Base-by-base conservation (phyloP, 345 rosid species). In the Syzygium oleosum region DNA sequence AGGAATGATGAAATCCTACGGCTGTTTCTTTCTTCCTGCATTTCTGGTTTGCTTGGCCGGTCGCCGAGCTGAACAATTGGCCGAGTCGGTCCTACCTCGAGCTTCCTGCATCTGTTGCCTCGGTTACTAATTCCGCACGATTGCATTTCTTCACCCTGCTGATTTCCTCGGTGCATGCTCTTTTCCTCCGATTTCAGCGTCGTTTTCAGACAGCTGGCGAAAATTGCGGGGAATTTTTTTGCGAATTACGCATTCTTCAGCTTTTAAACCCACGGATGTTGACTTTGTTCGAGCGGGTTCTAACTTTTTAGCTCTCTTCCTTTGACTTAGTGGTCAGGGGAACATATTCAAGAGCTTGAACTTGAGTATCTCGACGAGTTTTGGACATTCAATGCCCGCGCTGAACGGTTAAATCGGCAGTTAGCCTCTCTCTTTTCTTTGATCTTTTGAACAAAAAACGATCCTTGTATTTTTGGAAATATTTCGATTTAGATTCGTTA, bases 41-140 rank as follows among this genome's bases (percentile, higher is more conserved):
- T 88, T 59, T 86, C 77, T 12, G 17, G 55, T 84, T 84, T 84
- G 89, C 51, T 89, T 22, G 65, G 87, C 85, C 51, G 80, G 87
- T 84, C 41, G 43, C 80, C 22, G 46, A 51, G 86, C 88, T 84
- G 85, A 51, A 73, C 22, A 53, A 43, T 9, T 17, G 6, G 51
- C 78, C 51, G 52, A 61, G 78, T 38, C n/a, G 22, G 51, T 46
- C 65, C 77, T 25, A 49, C 56, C 73, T 27, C 49, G 68, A 85
- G 29, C 58, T 25, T 34, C 38, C 23, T 27, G 29, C 52, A 52
- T 61, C 68, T 25, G 31, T 19, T 46, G 65, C 25, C 46, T 25
- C 59, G 25, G 27, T 52, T 29, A 34, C 56, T 7, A 38, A n/a
- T 23, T 46, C 65, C 29, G 22, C 3, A 59, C 29, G 55, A 84